Base-by-base conservation (phyloP, 306 rosid species). In the Pyrus betulifolia region DNA sequence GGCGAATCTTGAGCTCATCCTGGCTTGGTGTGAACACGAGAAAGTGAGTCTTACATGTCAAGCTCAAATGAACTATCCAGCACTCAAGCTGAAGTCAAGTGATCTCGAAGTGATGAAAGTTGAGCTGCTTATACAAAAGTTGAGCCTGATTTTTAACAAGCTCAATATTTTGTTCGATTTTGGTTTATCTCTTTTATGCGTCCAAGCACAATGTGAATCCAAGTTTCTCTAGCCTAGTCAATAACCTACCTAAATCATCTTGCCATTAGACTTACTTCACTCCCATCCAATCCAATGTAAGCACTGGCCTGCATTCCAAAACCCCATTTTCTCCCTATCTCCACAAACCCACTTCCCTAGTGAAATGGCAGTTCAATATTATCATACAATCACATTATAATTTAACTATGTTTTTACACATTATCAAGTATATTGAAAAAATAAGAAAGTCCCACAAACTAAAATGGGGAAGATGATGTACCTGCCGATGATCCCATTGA, bases 401-500 rank as follows among this genome's bases (percentile, higher is more conserved):
- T 14, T 25, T 22, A 33, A 70, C 49, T 49, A 15, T n/a, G 23
- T 8, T 11, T 45, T 1, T 25, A 40, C 21, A 72, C 54, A 72
- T 3, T 8, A 10, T 14, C 23, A 63, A 33, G 38, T 38, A 38
- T 15, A 33, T 0, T 11, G n/a, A 68, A 80, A n/a, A 30, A 69
- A 45, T 3, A 23, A 38, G 19, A 4, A 19, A 58, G 35, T 8
- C 14, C 28, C 25, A 58, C 14, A 23, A 8, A 38, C 17, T 15
- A 17, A 70, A 65, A 10, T 30, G 7, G 31, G 19, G 35, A 81
- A 19, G 45, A 81, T 14, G 25, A 38, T 19, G 6, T 78, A 90
- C 97, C 97, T 90, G 58, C 97, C 97, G 74, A 87, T 79, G 11
- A 92, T 83, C n/a, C 97, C 96, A 75, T 92, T 92, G 83, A 92